phyloP scores from a whole-genome alignment of 2,329 filamentous ascomycete genomes.

The Ophiostoma perfectum region DNA sequence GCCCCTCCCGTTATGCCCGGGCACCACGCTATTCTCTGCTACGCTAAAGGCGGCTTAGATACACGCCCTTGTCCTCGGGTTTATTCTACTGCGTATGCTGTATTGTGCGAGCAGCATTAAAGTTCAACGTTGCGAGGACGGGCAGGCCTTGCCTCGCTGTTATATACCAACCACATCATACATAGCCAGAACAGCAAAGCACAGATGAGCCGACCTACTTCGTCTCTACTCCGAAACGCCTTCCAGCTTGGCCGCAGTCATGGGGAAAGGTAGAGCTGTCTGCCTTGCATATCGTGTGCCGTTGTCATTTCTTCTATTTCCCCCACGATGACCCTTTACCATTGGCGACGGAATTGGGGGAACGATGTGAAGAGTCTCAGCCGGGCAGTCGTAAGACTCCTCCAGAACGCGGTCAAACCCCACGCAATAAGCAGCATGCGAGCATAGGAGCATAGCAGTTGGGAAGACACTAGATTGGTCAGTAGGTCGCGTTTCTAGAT shows the following conservation, averaged over 20 bases:
- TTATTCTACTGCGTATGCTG: neutral
- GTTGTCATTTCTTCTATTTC: neutral
- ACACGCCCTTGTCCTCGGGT: neutral
- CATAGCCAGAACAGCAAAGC: neutral
- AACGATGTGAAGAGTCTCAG: neutral
- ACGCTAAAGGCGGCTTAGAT: neutral
- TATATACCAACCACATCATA: neutral
- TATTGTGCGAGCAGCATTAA: neutral
- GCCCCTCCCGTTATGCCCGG: neutral
- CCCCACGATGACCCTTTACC: conserved; percentile 2
- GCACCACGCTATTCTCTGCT: neutral
- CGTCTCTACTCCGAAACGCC: neutral
- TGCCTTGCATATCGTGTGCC: neutral
- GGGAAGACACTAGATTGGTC: neutral
- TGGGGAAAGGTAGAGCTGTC: neutral
- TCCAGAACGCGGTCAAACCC: neutral
- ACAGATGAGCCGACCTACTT: neutral
- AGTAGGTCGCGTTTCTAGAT: neutral
- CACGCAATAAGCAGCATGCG: neutral
- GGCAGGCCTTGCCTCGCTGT: neutral
- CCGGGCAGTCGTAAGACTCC: neutral
- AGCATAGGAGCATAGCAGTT: neutral
- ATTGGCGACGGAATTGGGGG: neutral
- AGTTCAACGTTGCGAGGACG: neutral
- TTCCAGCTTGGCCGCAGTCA: neutral